These are phyloP conservation scores for Furcasterigmium sp. DNA, from an alignment of 2,329 filamentous ascomycete genomes.

Conservation along the genomic window DNA sequence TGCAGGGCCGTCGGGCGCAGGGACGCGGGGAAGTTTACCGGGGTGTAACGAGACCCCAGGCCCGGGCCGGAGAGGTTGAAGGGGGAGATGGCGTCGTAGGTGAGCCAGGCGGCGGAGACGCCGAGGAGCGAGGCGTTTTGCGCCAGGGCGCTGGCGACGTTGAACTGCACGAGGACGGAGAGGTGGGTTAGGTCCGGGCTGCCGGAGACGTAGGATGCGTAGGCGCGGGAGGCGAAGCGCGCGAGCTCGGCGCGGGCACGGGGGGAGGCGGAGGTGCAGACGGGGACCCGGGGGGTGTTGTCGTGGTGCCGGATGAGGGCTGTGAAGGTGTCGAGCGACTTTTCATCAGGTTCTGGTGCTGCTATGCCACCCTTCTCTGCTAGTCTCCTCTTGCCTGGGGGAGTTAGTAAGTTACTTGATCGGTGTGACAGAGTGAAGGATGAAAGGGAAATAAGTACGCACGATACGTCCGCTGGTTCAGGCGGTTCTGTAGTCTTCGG, in stretches of 20 bases:
- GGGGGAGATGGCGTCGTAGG: slow-evolving; percentile 14
- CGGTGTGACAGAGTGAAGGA: too few species aligned
- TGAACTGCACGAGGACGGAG: slow-evolving; percentile 8
- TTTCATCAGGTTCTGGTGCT: too few species aligned
- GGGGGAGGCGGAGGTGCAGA: too few species aligned
- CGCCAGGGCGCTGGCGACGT: slow-evolving; percentile 12
- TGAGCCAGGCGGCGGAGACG: slow-evolving; percentile 9
- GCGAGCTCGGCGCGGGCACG: too few species aligned
- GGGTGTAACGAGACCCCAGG: too few species aligned
- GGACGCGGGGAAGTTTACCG: slow-evolving; percentile 4
- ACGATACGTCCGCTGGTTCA: slow-evolving; percentile 5
- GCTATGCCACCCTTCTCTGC: too few species aligned
- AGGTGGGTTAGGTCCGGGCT: slow-evolving; percentile 5
- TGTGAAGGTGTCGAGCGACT: too few species aligned
- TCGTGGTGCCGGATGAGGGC: too few species aligned
- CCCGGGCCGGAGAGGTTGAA: slow-evolving; percentile 8
- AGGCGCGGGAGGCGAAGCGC: slow-evolving; percentile 7
- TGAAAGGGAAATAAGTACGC: too few species aligned
- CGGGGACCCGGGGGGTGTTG: too few species aligned
- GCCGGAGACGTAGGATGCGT: slow-evolving; percentile 2
- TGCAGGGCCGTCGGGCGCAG: slow-evolving; percentile 23
- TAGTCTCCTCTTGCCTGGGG: too few species aligned
- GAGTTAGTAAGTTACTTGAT: too few species aligned
- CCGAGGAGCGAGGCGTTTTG: slow-evolving; percentile 8
- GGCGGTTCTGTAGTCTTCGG: slow-evolving; percentile 4